A percentile compares a stretch with the other conserved stretches of the same genome.
Conservation (phyloP, 768 basidiomycete species). For the Kwoniella heveanensis region DNA sequence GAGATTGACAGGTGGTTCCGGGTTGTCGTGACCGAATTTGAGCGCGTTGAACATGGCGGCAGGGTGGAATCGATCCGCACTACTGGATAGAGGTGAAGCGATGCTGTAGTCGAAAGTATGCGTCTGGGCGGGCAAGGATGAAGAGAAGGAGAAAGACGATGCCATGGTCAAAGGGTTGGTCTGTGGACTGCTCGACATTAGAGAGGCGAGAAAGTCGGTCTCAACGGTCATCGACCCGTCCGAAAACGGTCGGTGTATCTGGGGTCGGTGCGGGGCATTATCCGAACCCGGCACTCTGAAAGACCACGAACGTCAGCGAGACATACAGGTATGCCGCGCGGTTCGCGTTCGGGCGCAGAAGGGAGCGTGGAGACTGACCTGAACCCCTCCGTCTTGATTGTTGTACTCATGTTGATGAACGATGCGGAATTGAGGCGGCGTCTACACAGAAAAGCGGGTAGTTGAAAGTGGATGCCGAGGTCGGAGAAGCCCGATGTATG, state of each 20-base stretch:
- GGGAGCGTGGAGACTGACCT: neutral
- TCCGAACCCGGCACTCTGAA: slow-evolving; percentile 19
- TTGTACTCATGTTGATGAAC: slow-evolving; percentile 5
- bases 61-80: slow-evolving; percentile 27
- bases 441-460: neutral
- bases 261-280: slow-evolving; percentile 19
- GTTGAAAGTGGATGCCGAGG: neutral
- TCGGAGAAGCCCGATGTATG: neutral
- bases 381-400: slow-evolving; percentile 27
- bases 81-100: slow-evolving; percentile 23
- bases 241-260: slow-evolving; percentile 38
- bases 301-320: neutral
- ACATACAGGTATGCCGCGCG: neutral
- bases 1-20: slow-evolving; percentile 29
- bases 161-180: slow-evolving; percentile 16
- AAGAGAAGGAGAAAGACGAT: slow-evolving; percentile 28
- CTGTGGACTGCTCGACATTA: slow-evolving; percentile 23
- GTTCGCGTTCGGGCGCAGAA: neutral
- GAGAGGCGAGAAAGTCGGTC: slow-evolving; percentile 35
- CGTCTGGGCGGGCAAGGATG: slow-evolving; percentile 22
- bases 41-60: slow-evolving; percentile 30
- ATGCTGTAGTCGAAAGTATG: slow-evolving; percentile 27
- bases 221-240: slow-evolving; percentile 44
- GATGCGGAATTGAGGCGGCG: neutral
- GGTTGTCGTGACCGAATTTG: slow-evolving; percentile 33